Evolutionary conservation across 2,329 filamentous ascomycete genomes (phyloP), one percentile per base, ranked within the genome.

Genomic region (Monosporascus sp.): DNA sequence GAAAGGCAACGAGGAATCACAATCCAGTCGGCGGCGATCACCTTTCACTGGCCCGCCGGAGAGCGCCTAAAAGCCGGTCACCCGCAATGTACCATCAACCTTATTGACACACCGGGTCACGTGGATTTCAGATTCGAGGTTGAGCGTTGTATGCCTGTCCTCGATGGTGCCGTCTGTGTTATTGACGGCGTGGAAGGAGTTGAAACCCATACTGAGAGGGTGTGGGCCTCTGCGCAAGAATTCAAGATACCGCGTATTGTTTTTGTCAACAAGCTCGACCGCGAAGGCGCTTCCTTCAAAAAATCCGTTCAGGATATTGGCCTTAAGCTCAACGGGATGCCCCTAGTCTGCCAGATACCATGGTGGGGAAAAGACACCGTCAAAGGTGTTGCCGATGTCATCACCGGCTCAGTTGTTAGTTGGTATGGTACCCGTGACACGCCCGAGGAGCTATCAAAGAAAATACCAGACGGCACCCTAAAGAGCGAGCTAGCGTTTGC

Each of bases 71-170:
- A 49, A 24, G 48, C 58, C 3, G 57, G 48, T 20, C 51, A 45
- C 9, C 52, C 41, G 14, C 62, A 62, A 37, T 56, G 66, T 52
- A 89, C 85, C 5, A 86, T 96, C 69, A 96, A 96, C 67, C 76
- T 96, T 2, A 97, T 99, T 55, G 94, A 99, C 68, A 97, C 94
- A 0, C 94, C 94, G 2, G 94, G 94, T 1, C 94, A 99, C 67
- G 92, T 95, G 22, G 94, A 99, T 69, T 99, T 99, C 64, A 91
- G 93, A 1, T 97, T 97, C 65, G 94, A 99, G 69, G 94, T 97
- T 2, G 81, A 97, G 60, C 85, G 94, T 14, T 97, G 93, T 35
- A 77, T 97, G 7, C 86, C 91, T 20, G 88, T 96, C 37, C 79
- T 96, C 0, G 91, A 96, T 66, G 91, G 91, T 5, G 91, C 91